Conservation (phyloP, 2,329 filamentous ascomycete genomes). For the Colletotrichum musicola region DNA sequence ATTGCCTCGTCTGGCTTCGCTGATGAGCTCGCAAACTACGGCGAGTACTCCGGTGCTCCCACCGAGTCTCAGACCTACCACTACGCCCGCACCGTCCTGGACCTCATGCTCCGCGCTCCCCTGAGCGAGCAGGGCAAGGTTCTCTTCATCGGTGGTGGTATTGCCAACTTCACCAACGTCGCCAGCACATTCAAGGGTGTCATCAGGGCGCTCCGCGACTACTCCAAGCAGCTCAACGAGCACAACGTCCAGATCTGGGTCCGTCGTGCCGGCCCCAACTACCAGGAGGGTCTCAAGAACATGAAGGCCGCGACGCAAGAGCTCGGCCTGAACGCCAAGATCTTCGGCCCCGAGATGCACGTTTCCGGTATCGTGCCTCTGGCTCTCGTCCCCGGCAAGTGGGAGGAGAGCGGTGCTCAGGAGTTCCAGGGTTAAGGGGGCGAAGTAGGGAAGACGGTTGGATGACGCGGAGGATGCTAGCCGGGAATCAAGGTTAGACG, state of each 20-base stretch:
- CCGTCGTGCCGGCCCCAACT: conserved; percentile 90
- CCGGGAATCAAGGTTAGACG: conserved; percentile 32
- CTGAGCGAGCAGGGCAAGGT: conserved; percentile 92
- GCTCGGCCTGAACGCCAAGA: conserved; percentile 80
- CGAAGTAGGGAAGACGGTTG: conserved; percentile 32
- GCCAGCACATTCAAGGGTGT: conserved; percentile 99
- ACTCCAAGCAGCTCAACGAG: conserved; percentile 86
- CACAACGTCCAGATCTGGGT: conserved; percentile 99
- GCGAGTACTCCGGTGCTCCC: conserved; percentile 98
- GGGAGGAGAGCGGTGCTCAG: conserved; percentile 70
- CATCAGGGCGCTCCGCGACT: conserved; percentile 94
- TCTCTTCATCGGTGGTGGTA: conserved; percentile 99
- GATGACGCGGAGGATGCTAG: conserved; percentile 17
- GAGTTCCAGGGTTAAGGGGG: conserved; percentile 69
- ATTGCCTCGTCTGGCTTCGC: conserved; percentile 97
- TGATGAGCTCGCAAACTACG: conserved; percentile 98
- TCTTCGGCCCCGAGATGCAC: conserved; percentile 87
- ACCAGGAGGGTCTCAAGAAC: conserved; percentile 99
- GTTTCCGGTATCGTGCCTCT: conserved; percentile 97
- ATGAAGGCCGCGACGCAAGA: conserved; percentile 97
- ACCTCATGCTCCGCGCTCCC: conserved; percentile 96
- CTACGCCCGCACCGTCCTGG: conserved; percentile 96
- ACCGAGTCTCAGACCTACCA: conserved; percentile 99
- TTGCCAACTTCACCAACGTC: conserved; percentile 99
- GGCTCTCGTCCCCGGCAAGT: conserved; percentile 78